Conservation (phyloP, 768 basidiomycete genomes). For the Sistotremastrum suecicum region DNA sequence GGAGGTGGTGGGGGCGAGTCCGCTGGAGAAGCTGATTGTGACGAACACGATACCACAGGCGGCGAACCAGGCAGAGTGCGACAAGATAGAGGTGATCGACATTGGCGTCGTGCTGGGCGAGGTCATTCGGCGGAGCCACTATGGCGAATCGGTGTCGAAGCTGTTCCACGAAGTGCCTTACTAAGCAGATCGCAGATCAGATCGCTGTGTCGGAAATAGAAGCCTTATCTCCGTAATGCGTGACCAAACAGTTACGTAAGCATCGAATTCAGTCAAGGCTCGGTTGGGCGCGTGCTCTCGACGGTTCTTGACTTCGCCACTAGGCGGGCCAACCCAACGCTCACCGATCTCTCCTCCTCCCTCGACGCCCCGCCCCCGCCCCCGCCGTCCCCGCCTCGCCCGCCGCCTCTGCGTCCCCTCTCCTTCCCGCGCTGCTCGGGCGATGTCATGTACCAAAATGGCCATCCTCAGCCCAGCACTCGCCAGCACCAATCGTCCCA, state of each 20-base stretch:
- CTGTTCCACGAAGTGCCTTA: conserved; percentile 85
- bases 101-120: conserved; percentile 91
- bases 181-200: conserved; percentile 21
- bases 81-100: conserved; percentile 87
- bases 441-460: conserved; percentile 7
- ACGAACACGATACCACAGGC: conserved; percentile 95
- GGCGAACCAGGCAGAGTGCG: conserved; percentile 54
- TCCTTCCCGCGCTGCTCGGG: conserved; percentile 5
- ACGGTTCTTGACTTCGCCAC: conserved; percentile 17
- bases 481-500: conserved; percentile 10
- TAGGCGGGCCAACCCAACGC: conserved; percentile 23
- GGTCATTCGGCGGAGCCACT: conserved; percentile 90
- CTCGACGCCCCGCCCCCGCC: neutral
- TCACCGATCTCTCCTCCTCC: conserved; percentile 7
- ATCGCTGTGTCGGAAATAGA: too few relatives aligned
- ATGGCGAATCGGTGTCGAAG: conserved; percentile 89
- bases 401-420: conserved; percentile 7
- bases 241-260: too few relatives aligned
- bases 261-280: too few relatives aligned
- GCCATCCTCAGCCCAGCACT: conserved; percentile 9
- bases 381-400: conserved; percentile 4
- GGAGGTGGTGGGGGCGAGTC: conserved; percentile 51
- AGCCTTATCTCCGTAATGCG: too few relatives aligned
- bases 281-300: neutral
- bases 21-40: conserved; percentile 87